Percentiles rank a stretch among this genome's conserved stretches.
Conservation (phyloP, 768 basidiomycete species). For the Termitomyces sp. region DNA sequence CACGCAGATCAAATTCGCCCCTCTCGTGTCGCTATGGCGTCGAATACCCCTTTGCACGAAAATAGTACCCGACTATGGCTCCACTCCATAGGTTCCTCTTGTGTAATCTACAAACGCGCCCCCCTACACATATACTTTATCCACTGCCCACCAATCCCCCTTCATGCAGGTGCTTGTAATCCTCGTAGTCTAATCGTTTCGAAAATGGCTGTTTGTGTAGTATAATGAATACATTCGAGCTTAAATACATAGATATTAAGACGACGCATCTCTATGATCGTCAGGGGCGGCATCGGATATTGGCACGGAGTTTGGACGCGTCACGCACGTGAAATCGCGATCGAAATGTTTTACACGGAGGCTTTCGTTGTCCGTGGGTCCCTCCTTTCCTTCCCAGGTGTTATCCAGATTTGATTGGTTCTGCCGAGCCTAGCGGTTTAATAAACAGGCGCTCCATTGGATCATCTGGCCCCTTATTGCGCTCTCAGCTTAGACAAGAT, state of each 20-base stretch:
- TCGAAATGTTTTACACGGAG: neutral
- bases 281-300: neutral
- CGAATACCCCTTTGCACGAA: conserved; percentile 14
- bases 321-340: neutral
- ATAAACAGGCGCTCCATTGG: neutral
- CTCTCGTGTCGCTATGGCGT: conserved; percentile 14
- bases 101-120: conserved; percentile 8
- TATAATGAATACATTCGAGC: neutral
- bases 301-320: neutral
- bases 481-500: neutral
- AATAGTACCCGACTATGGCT: conserved; percentile 4
- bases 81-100: neutral
- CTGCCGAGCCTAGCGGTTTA: neutral
- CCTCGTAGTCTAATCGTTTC: conserved; percentile 10
- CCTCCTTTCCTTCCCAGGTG: neutral
- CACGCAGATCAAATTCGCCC: conserved; percentile 12
- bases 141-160: neutral
- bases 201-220: neutral
- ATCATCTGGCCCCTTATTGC: neutral
- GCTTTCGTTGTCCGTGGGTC: neutral
- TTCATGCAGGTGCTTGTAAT: conserved; percentile 8
- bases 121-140: conserved; percentile 1
- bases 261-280: neutral
- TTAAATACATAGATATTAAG: neutral
- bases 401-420: neutral